Percentiles rank a stretch among this genome's conserved stretches.
Conservation (phyloP, 257 asterid genomes). For the Lithospermum erythrorhizon region DNA sequence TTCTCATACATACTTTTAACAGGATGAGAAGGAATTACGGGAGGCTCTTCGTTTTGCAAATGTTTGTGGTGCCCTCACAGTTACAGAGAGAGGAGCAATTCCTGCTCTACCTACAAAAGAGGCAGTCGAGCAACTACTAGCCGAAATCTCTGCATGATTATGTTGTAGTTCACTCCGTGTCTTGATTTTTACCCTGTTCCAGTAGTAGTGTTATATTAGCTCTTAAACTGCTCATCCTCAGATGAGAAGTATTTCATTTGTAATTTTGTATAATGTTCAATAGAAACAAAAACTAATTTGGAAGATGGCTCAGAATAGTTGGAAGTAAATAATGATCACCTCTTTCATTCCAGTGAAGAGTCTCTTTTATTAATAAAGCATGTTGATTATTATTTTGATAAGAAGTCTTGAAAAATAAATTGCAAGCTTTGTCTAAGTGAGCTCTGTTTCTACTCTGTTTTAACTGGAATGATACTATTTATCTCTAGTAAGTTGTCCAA, state of each 20-base stretch:
- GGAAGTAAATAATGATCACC: not conserved
- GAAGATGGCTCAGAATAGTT: not conserved
- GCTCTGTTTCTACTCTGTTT: too few relatives aligned
- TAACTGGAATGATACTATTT: too few relatives aligned
- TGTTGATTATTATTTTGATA: too few relatives aligned
- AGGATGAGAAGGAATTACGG: conserved; percentile 62
- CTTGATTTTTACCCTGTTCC: not conserved
- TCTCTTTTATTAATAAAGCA: too few relatives aligned
- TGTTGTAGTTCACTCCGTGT: not conserved
- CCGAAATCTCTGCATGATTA: conserved; percentile 22
- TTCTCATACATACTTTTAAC: conserved; percentile 4
- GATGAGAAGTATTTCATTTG: not conserved
- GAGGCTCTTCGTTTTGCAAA: conserved; percentile 67
- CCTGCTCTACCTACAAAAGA: conserved; percentile 79
- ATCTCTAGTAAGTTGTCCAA: too few relatives aligned
- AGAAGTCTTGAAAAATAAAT: too few relatives aligned
- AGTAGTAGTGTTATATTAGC: not conserved
- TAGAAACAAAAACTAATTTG: not conserved
- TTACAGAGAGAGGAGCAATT: conserved; percentile 73
- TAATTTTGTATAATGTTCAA: not conserved
- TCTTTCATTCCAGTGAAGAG: not conserved
- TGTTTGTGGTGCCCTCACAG: conserved; percentile 90
- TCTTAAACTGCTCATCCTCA: not conserved
- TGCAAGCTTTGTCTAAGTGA: too few relatives aligned
- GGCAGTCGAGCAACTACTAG: conserved; percentile 36